Percentiles rank a stretch among this genome's conserved stretches.
Conservation (phyloP, 495 filamentous ascomycete genomes). For the Staphylotrichum longicolle region DNA sequence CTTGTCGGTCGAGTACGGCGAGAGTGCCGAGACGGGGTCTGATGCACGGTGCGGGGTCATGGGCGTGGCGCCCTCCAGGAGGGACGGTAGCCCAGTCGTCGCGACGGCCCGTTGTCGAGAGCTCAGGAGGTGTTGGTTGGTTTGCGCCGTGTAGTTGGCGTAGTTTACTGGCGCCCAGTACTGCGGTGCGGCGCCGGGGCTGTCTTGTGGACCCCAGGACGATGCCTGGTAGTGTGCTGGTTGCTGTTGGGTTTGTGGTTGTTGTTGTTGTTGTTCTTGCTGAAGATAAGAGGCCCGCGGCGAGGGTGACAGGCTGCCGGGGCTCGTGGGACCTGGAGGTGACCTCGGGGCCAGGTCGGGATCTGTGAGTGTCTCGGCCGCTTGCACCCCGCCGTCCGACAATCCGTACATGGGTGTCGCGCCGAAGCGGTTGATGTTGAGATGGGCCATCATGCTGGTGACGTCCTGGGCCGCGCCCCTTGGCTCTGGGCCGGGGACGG, state of each 20-base stretch:
- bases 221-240: constrained; percentile 6
- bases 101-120: constrained; percentile 16
- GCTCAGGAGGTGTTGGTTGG: constrained; percentile 21
- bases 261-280: constrained; percentile 1
- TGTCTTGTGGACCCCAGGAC: constrained; percentile 3
- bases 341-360: constrained; percentile 19
- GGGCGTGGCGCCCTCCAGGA: constrained; percentile 30
- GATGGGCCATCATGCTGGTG: constrained; percentile 28
- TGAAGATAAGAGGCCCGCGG: neutral
- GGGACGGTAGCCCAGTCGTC: constrained; percentile 21
- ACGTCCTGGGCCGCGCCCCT: constrained; percentile 21
- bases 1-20: constrained; percentile 14
- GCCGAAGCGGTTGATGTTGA: constrained; percentile 29
- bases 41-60: constrained; percentile 13
- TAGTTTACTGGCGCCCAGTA: constrained; percentile 29
- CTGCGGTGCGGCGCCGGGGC: constrained; percentile 3
- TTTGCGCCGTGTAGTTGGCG: constrained; percentile 29
- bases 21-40: constrained; percentile 4
- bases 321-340: neutral
- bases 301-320: constrained; percentile 3
- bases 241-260: constrained; percentile 10
- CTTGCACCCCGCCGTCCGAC: constrained; percentile 36
- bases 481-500: constrained; percentile 18
- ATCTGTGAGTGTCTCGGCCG: constrained; percentile 35
- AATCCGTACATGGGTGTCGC: constrained; percentile 31